Base-by-base conservation (phyloP, 805 yeast genomes). In the Saccharomycopsis fodiens region DNA sequence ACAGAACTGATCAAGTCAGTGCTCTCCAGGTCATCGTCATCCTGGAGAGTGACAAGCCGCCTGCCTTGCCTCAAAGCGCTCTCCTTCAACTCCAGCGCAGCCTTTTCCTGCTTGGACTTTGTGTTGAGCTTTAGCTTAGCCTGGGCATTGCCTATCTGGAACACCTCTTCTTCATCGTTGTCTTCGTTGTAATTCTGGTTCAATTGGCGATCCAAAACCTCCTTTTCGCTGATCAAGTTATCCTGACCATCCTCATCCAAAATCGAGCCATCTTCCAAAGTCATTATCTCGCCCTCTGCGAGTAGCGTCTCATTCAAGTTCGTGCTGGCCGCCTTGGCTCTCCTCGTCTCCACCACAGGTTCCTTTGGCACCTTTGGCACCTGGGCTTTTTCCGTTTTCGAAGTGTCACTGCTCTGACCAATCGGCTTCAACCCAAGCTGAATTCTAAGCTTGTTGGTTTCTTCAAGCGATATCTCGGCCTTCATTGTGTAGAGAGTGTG, bases 401-500 rank as follows among this genome's bases (percentile, higher is more conserved):
- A 20, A 13, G 23, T 25, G 8, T 3, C 46, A 6, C 23, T 27
- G 22, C 17, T 21, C 19, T 35, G 23, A 3, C 66, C 61, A 17
- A 69, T 63, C 2, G 68, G 68, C 36, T 61, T 59, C n/a, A 74
- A 58, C 1, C 79, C 79, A 22, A 72, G 46, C 39, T 67, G 59
- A 2, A 57, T 52, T 21, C 79, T 59, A 12, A 74, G 59, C 51
- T 60, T 64, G 55, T 74, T 74, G 0, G 79, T 74, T 45, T 73
- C 78, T 42, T 65, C 70, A 3, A 73, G 45, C 0, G 74, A 66
- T 29, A 70, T 25, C 32, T 42, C 35, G 6, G 34, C 8, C 7
- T 39, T 15, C 32, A 39, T 23, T 23, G 6, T 10, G 7, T 6
- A 4, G 16, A 15, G 20, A 32, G 7, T 12, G 12, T 29, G 32